phyloP scores from a whole-genome alignment of 1,284 basidiomycete genomes.

The Uromyces viciae-fabae region DNA sequence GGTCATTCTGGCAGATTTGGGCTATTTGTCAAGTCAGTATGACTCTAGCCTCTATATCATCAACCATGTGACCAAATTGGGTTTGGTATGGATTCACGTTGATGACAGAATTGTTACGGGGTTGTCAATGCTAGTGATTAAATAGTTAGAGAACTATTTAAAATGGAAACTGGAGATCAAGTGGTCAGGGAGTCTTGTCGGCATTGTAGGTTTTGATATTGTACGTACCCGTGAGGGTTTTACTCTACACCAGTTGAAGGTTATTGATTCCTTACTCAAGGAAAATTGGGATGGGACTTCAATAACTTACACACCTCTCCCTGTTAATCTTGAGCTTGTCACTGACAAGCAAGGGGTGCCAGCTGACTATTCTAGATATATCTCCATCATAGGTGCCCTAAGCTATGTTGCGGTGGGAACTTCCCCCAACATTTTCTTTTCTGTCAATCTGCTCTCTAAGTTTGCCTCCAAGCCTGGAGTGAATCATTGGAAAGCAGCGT shows the following conservation, averaged over 20 bases:
- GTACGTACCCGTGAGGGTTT: not conserved
- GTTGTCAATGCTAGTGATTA: not conserved
- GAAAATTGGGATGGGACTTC: not conserved
- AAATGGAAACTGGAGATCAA: not conserved
- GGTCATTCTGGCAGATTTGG: not conserved
- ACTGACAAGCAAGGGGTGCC: not conserved
- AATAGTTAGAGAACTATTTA: not conserved
- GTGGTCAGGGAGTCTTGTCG: not conserved
- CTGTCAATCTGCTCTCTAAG: not conserved
- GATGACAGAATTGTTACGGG: not conserved
- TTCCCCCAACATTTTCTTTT: not conserved
- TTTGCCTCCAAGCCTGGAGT: too few relatives aligned
- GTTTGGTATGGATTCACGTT: not conserved
- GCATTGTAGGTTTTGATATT: not conserved
- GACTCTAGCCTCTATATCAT: slow-evolving; percentile 2
- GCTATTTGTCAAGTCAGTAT: not conserved
- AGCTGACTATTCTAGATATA: not conserved
- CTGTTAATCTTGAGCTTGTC: not conserved
- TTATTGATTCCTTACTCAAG: not conserved
- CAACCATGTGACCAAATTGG: not conserved
- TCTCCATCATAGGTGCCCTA: not conserved
- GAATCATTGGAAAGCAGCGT: too few relatives aligned
- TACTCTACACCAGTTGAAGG: not conserved
- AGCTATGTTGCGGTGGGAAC: not conserved
- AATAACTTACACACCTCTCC: not conserved